Base-by-base conservation (phyloP, 345 rosid species). In the Fremontodendron californicum region DNA sequence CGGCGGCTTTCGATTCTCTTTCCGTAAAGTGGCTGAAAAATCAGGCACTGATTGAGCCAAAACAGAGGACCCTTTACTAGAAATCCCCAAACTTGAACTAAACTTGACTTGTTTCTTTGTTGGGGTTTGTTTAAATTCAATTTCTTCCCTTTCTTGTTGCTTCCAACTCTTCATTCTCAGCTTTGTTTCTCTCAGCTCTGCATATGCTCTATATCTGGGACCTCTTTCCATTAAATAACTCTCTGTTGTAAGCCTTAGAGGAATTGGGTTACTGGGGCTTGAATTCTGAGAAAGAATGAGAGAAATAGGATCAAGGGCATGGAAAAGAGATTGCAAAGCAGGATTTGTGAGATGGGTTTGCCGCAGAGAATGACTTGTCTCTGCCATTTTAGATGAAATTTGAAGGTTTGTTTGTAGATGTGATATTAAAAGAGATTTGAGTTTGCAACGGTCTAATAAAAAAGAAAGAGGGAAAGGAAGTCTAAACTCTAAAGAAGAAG, bases 31-130 rank as follows among this genome's bases (percentile, higher is more conserved):
- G 1, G 92, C 76, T 2, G 93, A 87, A 85, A 92, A 93, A 81
- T 95, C 92, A 35, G 96, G 97, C 75, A 95, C 93, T 0, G 99
- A 93, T 60, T 92, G 96, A 12, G 89, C 89, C 87, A 93, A 79
- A 8, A 85, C 74, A 55, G 92, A 84, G 60, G 78, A 51, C 73
- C 86, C 86, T 82, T 82, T 84, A 19, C 83, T 76, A n/a, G 81
- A 15, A 51, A 45, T 73, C 12, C 75, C 70, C 35, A 62, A 46
- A 78, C 72, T 81, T 3, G 75, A 67, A 71, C 89, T 91, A 51
- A 92, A 91, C 61, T 85, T 87, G 55, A 91, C 94, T 80, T 90
- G 93, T 71, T 92, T 94, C 90, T 87, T 88, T 29, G 77, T 49
- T 4, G 87, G 85, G 52, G 86, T 79, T 67, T 75, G 85, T 68